A percentile compares a stretch with the other conserved stretches of the same genome.
Conservation (phyloP, 2,329 filamentous ascomycete genomes). For the Trichoderma sp. region DNA sequence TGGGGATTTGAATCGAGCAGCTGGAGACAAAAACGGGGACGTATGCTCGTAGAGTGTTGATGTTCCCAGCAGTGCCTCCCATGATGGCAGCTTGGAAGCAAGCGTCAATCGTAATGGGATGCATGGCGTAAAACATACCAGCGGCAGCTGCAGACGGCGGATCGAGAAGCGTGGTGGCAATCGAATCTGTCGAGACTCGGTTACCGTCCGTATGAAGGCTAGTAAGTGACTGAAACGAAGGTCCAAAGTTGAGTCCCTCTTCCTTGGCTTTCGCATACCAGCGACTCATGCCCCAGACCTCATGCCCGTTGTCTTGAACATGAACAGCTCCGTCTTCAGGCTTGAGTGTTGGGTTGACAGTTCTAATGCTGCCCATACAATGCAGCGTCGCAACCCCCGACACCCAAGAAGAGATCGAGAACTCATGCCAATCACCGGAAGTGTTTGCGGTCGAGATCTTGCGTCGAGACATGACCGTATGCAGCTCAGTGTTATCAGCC, state of each 20-base stretch:
- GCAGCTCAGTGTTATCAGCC: slow-evolving; percentile 11
- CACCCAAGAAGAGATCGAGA: slow-evolving; percentile 14
- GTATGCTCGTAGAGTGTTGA: slow-evolving; percentile 3
- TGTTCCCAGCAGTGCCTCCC: slow-evolving; percentile 11
- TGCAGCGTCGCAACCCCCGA: not conserved
- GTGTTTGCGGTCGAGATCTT: slow-evolving; percentile 20
- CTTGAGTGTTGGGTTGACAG: not conserved
- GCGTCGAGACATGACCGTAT: slow-evolving; percentile 3
- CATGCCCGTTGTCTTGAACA: not conserved
- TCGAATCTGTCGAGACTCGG: slow-evolving; percentile 8
- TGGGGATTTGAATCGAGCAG: slow-evolving; percentile 6
- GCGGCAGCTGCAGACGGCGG: not conserved
- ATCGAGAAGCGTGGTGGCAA: not conserved
- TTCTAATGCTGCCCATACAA: slow-evolving; percentile 17
- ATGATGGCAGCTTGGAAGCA: slow-evolving; percentile 20
- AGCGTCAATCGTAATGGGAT: slow-evolving; percentile 16
- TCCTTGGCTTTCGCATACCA: slow-evolving; percentile 20
- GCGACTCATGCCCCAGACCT: slow-evolving; percentile 16
- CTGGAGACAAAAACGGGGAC: slow-evolving; percentile 11
- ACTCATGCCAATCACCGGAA: slow-evolving; percentile 12
- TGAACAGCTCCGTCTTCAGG: slow-evolving; percentile 1
- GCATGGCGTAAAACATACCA: slow-evolving; percentile 19
- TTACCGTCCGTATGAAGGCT: slow-evolving; percentile 15
- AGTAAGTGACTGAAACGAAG: slow-evolving; percentile 7
- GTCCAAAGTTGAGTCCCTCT: slow-evolving; percentile 21